Percentiles rank a stretch among this genome's conserved stretches.
These are phyloP conservation scores for Gaeumannomyces tritici DNA, from an alignment of 2,329 filamentous ascomycete genomes.

Conservation along the genomic window DNA sequence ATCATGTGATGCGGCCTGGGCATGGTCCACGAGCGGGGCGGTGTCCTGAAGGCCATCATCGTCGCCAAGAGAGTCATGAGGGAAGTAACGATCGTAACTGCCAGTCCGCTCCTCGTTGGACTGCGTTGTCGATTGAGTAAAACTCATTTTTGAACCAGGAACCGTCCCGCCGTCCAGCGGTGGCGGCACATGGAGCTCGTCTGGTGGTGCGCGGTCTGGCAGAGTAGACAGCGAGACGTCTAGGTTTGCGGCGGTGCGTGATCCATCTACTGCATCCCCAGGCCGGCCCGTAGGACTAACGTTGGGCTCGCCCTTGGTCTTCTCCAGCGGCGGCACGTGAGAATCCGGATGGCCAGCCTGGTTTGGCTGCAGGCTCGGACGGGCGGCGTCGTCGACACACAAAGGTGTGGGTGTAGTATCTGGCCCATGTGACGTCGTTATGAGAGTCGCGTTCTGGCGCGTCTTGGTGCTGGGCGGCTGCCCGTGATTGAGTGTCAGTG, in stretches of 20 bases:
- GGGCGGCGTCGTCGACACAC: neutral
- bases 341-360: neutral
- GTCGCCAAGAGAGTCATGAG: constrained; percentile 8
- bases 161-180: neutral
- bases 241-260: neutral
- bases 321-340: neutral
- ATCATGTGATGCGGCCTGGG: constrained; percentile 13
- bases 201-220: neutral
- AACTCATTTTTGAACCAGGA: neutral
- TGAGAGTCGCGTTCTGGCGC: neutral
- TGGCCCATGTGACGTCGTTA: neutral
- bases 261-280: neutral
- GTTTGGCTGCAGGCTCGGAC: neutral
- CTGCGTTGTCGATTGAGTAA: constrained; percentile 44
- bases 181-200: neutral
- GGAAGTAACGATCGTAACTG: constrained; percentile 38
- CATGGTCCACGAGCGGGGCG: constrained; percentile 15
- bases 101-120: constrained; percentile 37
- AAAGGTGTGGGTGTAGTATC: neutral
- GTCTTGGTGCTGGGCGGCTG: neutral
- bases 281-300: neutral
- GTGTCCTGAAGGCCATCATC: constrained; percentile 15
- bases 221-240: neutral
- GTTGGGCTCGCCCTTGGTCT: neutral
- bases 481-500: neutral